Evolutionary conservation across 306 rosid genomes (phyloP), one percentile per base, ranked within the genome.

Genomic region (Quercus agrifolia): DNA sequence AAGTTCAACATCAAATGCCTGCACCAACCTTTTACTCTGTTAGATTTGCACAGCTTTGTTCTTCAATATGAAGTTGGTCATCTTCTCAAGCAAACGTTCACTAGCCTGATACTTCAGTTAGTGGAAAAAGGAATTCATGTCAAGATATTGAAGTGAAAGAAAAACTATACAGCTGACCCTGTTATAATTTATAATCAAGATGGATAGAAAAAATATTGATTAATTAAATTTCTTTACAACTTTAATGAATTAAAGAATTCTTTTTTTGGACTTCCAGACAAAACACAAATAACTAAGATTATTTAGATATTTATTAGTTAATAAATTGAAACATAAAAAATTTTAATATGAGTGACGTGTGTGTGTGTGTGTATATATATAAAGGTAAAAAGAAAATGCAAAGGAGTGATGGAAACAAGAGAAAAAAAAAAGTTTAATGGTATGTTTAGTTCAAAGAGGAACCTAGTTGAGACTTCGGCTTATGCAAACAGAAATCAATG

Each of bases 41-140:
- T 95, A 97, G 68, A 91, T 59, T 88, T 95, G 93, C 52, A 92
- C 96, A 75, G 98, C 99, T 88, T 91, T 95, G 85, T 95, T 95
- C 91, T 95, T 95, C n/a, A 84, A 66, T 71, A 82, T 83, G 54
- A 91, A 92, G 84, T 70, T 92, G 80, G 92, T 86, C 74, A 94
- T 82, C 90, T 95, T 95, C 28, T 95, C 96, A 46, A 85, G 91
- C 76, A 95, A 78, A 64, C 94, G 90, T 79, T 95, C 98, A 81
- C 99, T 90, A 84, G 98, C 99, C 98, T 95, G 91, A 74, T 74
- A 74, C 84, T 81, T 38, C 76, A 70, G 82, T 83, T 78, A 76
- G 71, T 81, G 70, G 70, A 41, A 76, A 80, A 73, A 56, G 68
- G 78, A 13, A 79, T 73, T 78, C 76, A 62, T 62, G 68, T 38